A percentile compares a stretch with the other conserved stretches of the same genome.
Conservation (phyloP, 139 green algal genomes). For the Coelastrella sp. region DNA sequence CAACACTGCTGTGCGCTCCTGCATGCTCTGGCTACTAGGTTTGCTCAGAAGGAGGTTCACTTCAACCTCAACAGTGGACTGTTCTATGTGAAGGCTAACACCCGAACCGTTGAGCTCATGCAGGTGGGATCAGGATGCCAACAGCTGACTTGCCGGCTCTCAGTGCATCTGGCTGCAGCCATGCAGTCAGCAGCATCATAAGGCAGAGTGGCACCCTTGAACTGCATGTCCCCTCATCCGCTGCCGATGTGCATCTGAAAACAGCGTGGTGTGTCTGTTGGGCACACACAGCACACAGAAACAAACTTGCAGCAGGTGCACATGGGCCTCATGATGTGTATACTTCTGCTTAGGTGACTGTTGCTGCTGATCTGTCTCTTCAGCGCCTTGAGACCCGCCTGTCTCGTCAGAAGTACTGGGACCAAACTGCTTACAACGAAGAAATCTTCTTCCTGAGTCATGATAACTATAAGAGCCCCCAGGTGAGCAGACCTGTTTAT, state of each 20-base stretch:
- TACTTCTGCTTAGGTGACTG: background rate
- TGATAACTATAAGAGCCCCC: constrained; percentile 76
- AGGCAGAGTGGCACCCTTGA: background rate
- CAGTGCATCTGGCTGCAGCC: too few relatives aligned
- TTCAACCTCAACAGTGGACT: constrained; percentile 89
- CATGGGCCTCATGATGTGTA: too few relatives aligned
- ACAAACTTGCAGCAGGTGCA: too few relatives aligned
- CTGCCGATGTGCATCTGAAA: background rate
- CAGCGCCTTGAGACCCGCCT: constrained; percentile 72
- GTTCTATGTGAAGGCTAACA: constrained; percentile 86
- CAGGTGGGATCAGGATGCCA: constrained; percentile 11
- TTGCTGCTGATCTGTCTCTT: background rate
- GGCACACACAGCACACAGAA: background rate
- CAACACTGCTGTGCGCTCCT: too few relatives aligned
- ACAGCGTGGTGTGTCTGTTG: background rate
- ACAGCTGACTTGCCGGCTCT: background rate
- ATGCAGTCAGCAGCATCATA: too few relatives aligned
- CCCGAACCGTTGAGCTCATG: constrained; percentile 75
- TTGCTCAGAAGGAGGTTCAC: constrained; percentile 75
- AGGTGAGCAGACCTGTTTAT: constrained; percentile 43
- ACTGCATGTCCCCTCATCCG: background rate
- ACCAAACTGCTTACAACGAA: constrained; percentile 93
- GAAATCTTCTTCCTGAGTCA: constrained; percentile 92
- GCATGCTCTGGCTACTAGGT: constrained; percentile 37
- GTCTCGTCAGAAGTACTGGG: constrained; percentile 84